A percentile compares a stretch with the other conserved stretches of the same genome.
These are phyloP conservation scores for Hanseniaspora meyeri DNA, from an alignment of 805 yeast genomes.

Conservation along the genomic window DNA sequence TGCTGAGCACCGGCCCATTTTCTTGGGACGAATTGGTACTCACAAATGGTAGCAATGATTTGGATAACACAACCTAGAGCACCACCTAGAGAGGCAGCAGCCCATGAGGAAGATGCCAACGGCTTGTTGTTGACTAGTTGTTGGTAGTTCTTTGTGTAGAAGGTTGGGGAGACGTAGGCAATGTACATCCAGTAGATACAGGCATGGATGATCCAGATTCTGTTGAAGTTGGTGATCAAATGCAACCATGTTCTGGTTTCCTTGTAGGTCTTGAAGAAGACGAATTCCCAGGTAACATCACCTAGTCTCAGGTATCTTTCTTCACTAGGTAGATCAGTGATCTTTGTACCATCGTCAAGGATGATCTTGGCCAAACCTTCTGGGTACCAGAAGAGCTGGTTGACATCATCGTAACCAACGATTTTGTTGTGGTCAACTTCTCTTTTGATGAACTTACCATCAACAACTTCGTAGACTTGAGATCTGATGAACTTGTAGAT, in stretches of 20 bases:
- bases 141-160: conserved; percentile 76
- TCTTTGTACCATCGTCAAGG: conserved; percentile 81
- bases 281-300: conserved; percentile 83
- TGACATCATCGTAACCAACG: conserved; percentile 94
- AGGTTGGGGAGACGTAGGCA: conserved; percentile 82
- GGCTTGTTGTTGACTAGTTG: conserved; percentile 80
- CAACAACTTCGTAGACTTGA: conserved; percentile 69
- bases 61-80: conserved; percentile 70
- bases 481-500: conserved; percentile 66
- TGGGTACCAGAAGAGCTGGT: conserved; percentile 98
- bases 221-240: conserved; percentile 84
- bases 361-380: conserved; percentile 92
- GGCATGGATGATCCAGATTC: conserved; percentile 94
- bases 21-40: conserved; percentile 95
- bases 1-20: conserved; percentile 99
- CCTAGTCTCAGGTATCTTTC: conserved; percentile 85
- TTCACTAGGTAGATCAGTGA: conserved; percentile 77
- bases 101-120: conserved; percentile 83
- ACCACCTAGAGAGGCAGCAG: conserved; percentile 88
- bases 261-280: conserved; percentile 87
- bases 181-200: conserved; percentile 88
- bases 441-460: conserved; percentile 73
- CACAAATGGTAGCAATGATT: conserved; percentile 75
- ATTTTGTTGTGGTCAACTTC: conserved; percentile 72
- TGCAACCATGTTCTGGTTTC: conserved; percentile 98